Evolutionary conservation across 1,139 yeast species (phyloP), one percentile per base, ranked within the genome.

Genomic region (Saccharomyces hybrid): DNA sequence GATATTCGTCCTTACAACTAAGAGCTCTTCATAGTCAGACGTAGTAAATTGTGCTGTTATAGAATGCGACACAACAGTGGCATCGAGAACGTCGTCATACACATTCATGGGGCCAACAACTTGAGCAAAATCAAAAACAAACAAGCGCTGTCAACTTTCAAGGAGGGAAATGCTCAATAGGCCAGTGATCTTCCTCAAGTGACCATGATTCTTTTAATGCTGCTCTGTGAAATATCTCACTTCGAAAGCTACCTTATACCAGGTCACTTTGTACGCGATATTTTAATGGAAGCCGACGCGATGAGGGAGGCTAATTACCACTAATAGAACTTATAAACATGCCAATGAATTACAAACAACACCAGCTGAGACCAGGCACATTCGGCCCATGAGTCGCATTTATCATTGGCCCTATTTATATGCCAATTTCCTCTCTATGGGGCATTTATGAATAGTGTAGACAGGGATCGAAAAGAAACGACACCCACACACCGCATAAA

Each of bases 31-130:
- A 48, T 70, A 66, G 0, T 69, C 70, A 2, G 79, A 66, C 1
- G 80, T 75, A 2, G 84, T 81, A 65, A 90, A 84, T 60, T 82
- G 73, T 58, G 91, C 83, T 4, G 82, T 75, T 29, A 84, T 63
- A 52, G 88, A 78, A 59, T 81, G 82, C 13, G 84, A 71, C 42
- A 89, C 90, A 61, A 84, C 78, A 1, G 96, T 77, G 3, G 97
- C 96, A 60, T 84, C 88, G 51, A 88, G 77, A 64, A 90, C 77
- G 69, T 88, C 93, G 61, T 85, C 83, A 70, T 86, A 88, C 16
- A 88, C 86, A 65, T 90, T 91, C 98, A 91, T 89, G 9, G 32
- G 23, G 44, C 23, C 44, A 19, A 9, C 11, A 38, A 9, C 27
- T 51, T 31, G 25, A 41, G n/a, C 5, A 49, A 16, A 49, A 49